phyloP scores from a whole-genome alignment of 2,329 filamentous ascomycete species.

The Diaporthe ampelina region DNA sequence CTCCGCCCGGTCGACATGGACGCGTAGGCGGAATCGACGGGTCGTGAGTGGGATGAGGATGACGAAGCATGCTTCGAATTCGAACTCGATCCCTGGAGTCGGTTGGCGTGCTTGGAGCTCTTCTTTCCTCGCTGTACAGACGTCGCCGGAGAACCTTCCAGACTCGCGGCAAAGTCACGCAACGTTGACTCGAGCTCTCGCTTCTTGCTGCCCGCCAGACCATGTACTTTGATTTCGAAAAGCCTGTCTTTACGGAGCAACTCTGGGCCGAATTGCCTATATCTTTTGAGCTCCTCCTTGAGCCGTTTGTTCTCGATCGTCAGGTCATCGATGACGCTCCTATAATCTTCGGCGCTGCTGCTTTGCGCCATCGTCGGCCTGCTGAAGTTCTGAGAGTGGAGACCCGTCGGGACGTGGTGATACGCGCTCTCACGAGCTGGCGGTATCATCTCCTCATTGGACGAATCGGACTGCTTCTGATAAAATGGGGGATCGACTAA shows the following conservation, averaged over 20 bases:
- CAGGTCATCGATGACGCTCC: constrained; percentile 88
- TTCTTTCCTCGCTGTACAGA: constrained; percentile 60
- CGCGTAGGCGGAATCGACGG: constrained; percentile 75
- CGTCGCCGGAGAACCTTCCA: constrained; percentile 64
- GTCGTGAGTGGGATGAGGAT: constrained; percentile 66
- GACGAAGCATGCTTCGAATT: constrained; percentile 66
- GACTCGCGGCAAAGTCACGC: constrained; percentile 76
- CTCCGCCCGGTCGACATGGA: constrained; percentile 72
- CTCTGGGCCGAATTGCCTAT: constrained; percentile 76
- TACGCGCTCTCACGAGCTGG: constrained; percentile 43
- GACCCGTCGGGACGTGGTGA: constrained; percentile 41
- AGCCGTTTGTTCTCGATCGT: constrained; percentile 87
- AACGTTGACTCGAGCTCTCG: constrained; percentile 81
- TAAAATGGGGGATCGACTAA: constrained; percentile 68
- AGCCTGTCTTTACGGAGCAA: constrained; percentile 81
- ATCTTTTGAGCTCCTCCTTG: constrained; percentile 79
- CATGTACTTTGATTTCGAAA: constrained; percentile 86
- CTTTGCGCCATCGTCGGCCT: constrained; percentile 54
- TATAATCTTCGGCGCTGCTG: constrained; percentile 80
- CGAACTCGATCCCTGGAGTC: constrained; percentile 59
- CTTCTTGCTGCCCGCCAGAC: constrained; percentile 79
- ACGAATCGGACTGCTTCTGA: constrained; percentile 66
- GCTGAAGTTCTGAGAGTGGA: constrained; percentile 5
- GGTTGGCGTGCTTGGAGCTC: constrained; percentile 54
- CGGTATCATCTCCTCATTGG: constrained; percentile 57